Conservation (phyloP, 768 basidiomycete species). For the Lactarius trivialis region DNA sequence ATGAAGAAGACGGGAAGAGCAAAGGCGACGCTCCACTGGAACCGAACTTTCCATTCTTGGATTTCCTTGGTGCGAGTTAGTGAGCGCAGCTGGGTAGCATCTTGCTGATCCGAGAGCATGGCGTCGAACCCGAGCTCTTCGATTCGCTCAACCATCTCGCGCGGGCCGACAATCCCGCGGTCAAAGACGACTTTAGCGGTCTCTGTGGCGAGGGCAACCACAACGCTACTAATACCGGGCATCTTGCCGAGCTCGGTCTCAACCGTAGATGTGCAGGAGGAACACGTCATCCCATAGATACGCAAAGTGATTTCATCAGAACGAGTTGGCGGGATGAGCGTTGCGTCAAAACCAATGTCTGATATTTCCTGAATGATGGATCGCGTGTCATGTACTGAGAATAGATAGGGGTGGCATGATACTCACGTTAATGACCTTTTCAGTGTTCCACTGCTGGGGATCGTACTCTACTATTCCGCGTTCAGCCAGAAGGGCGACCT, state of each 20-base stretch:
- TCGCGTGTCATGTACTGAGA: neutral
- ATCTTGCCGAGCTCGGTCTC: constrained; percentile 60
- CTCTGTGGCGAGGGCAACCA: constrained; percentile 71
- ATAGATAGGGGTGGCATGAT: neutral
- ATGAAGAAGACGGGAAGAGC: constrained; percentile 94
- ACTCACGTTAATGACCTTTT: constrained; percentile 70
- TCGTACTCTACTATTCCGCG: constrained; percentile 90
- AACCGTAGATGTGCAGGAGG: constrained; percentile 71
- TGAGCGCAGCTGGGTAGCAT: constrained; percentile 79
- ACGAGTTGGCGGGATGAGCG: constrained; percentile 57
- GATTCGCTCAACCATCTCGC: constrained; percentile 84
- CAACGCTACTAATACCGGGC: constrained; percentile 67
- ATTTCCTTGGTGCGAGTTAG: constrained; percentile 88
- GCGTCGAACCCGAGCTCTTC: constrained; percentile 90
- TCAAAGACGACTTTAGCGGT: constrained; percentile 74
- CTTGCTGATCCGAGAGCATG: constrained; percentile 71
- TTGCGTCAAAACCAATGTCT: constrained; percentile 89
- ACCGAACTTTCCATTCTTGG: constrained; percentile 77
- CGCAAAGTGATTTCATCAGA: constrained; percentile 67
- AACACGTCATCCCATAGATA: constrained; percentile 89
- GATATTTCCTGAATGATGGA: constrained; percentile 64
- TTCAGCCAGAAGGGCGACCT: constrained; percentile 96
- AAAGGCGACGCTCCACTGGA: constrained; percentile 68
- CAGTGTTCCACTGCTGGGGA: constrained; percentile 67
- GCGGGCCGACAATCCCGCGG: constrained; percentile 59